Base-by-base conservation (phyloP, 768 basidiomycete species). In the Serendipita sp. region DNA sequence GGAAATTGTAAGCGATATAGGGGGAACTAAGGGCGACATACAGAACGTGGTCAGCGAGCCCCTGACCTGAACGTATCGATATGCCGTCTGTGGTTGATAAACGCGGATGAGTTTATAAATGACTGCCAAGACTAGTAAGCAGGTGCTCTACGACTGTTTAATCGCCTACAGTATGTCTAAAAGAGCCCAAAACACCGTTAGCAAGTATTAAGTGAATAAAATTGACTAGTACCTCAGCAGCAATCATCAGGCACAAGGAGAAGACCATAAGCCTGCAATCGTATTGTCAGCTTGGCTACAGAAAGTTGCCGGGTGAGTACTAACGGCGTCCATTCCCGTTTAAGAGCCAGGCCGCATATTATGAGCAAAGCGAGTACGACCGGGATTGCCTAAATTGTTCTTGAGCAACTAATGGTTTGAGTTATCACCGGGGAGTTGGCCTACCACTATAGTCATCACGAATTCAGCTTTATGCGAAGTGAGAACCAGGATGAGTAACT, bases 81-180 rank as follows among this genome's bases (percentile, higher is more conserved):
- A 68, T 53, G 73, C 68, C 4, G 86, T 83, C 2, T 70, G 67
- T 2, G 88, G 87, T 30, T 82, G 75, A 71, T 88, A 92, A 76
- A 92, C 88, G 24, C 90, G 84, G 66, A 85, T 82, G n/a, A 92
- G 79, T 71, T 92, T 92, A 73, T 86, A 92, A 60, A 92, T 86
- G 90, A 65, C 41, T 41, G 13, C 13, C 24, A 24, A 41, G 41
- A 41, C 41, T 41, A 24, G 41, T 41, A 7, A 41, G 41, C 41
- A 13, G 5, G 41, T 41, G 41, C 7, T 41, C 41, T 13, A 41
- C 24, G 41, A 13, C 13, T 7, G 13, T 41, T 13, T 41, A 41
- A 41, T 13, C 41, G 13, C 41, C 13, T 13, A 41, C 41, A 13
- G 63, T 69, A 70, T 15, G 69, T 66, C 62, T 67, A 37, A 15